Percentiles rank a stretch among this genome's conserved stretches.
These are phyloP conservation scores for Penicillium brasilianum DNA, from an alignment of 2,329 filamentous ascomycete genomes.

Conservation along the genomic window DNA sequence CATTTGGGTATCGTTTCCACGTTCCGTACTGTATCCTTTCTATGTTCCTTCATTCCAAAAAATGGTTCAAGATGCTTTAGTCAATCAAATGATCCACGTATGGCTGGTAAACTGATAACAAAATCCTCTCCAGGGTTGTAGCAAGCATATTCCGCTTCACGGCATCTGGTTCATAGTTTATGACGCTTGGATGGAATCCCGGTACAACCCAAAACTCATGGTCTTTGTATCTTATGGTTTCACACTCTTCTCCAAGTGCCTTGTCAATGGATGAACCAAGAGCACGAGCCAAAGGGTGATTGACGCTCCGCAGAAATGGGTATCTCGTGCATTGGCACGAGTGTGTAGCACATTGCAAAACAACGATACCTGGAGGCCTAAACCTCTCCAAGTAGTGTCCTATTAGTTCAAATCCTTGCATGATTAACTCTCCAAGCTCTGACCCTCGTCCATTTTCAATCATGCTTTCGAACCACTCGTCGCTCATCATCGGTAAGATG, in stretches of 20 bases:
- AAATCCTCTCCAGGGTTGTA: constrained; percentile 4
- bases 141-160: constrained; percentile 1
- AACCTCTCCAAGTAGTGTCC: constrained; percentile 6
- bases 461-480: constrained; percentile 8
- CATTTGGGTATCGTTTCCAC: constrained; percentile 3
- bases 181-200: constrained; percentile 7
- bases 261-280: constrained; percentile 3
- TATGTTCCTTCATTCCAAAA: neutral
- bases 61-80: constrained; percentile 2
- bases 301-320: constrained; percentile 2
- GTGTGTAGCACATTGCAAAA: constrained; percentile 3
- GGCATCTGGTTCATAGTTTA: constrained; percentile 5
- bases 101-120: constrained; percentile 5
- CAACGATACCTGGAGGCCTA: constrained; percentile 6
- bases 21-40: constrained; percentile 2
- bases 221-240: constrained; percentile 3
- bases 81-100: constrained; percentile 1
- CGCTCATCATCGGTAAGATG: constrained; percentile 6
- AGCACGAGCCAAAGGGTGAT: constrained; percentile 1
- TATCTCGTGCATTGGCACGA: neutral
- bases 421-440: neutral
- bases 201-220: constrained; percentile 4
- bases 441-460: neutral
- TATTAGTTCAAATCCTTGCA: constrained; percentile 4
- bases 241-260: constrained; percentile 5